Evolutionary conservation across 768 basidiomycete genomes (phyloP).

Genomic region (Leccinellum luteum): DNA sequence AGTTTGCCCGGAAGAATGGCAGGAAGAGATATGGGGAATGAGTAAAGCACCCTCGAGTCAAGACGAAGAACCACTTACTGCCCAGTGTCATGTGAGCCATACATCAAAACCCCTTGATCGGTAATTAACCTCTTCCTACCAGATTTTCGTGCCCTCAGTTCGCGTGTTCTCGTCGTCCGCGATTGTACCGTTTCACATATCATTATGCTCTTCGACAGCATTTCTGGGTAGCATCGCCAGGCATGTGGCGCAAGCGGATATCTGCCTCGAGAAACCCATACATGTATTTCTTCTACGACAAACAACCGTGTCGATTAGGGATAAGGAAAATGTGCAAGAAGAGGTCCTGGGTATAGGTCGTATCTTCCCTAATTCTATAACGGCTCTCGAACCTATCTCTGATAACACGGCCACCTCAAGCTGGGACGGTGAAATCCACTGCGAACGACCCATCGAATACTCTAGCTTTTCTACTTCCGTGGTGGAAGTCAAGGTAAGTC

Average conservation of each 20-base stretch:
- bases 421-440: slow-evolving; percentile 59
- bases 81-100: slow-evolving; percentile 31
- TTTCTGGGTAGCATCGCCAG: slow-evolving; percentile 25
- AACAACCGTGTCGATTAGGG: slow-evolving; percentile 37
- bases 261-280: slow-evolving; percentile 28
- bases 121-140: slow-evolving; percentile 1
- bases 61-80: slow-evolving; percentile 12
- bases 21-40: slow-evolving; percentile 32
- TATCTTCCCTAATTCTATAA: slow-evolving; percentile 34
- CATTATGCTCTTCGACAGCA: slow-evolving; percentile 49
- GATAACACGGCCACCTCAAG: slow-evolving; percentile 42
- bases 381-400: slow-evolving; percentile 34
- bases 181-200: slow-evolving; percentile 64
- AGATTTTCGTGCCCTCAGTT: slow-evolving; percentile 63
- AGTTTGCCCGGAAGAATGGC: slow-evolving; percentile 32
- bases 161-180: slow-evolving; percentile 57
- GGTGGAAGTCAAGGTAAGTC: slow-evolving; percentile 49
- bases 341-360: slow-evolving; percentile 48
- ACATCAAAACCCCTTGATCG: not conserved
- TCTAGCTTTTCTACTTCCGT: slow-evolving; percentile 51
- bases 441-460: slow-evolving; percentile 37
- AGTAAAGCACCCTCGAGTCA: slow-evolving; percentile 7
- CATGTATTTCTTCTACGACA: slow-evolving; percentile 59
- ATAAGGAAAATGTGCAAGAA: slow-evolving; percentile 13
- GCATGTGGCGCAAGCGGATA: slow-evolving; percentile 6